A percentile compares a stretch with the other conserved stretches of the same genome.
Conservation (phyloP, 2,329 filamentous ascomycete species). For the Claviceps monticola region DNA sequence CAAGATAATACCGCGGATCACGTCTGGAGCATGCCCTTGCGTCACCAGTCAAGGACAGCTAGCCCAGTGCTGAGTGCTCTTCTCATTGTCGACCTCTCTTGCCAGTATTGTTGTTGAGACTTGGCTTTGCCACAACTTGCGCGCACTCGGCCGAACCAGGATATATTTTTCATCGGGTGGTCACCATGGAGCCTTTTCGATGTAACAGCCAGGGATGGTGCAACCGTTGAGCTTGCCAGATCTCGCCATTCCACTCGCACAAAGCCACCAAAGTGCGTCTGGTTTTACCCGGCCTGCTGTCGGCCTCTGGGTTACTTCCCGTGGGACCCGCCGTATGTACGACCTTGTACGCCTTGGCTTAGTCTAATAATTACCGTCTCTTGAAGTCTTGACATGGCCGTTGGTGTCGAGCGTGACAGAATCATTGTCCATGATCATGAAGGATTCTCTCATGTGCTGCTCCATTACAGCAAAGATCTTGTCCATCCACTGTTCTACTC, state of each 20-base stretch:
- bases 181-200: constrained; percentile 6
- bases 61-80: background rate
- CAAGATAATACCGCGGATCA: background rate
- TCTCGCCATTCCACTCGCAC: constrained; percentile 7
- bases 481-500: background rate
- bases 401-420: background rate
- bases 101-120: background rate
- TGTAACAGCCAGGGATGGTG: constrained; percentile 14
- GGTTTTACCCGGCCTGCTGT: constrained; percentile 4
- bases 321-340: constrained; percentile 8
- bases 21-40: background rate
- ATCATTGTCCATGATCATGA: background rate
- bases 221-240: constrained; percentile 8
- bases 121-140: too few relatives aligned
- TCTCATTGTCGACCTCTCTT: background rate
- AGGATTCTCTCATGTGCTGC: background rate
- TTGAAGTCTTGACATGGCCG: background rate
- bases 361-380: background rate
- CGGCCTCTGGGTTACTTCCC: constrained; percentile 12
- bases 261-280: constrained; percentile 1
- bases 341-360: background rate
- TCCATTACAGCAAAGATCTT: background rate
- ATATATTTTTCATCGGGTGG: constrained; percentile 6
- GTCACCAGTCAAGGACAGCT: background rate
- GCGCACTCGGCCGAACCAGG: constrained; percentile 9